Conservation (phyloP, 345 rosid genomes). For the Kernera saxatilis region DNA sequence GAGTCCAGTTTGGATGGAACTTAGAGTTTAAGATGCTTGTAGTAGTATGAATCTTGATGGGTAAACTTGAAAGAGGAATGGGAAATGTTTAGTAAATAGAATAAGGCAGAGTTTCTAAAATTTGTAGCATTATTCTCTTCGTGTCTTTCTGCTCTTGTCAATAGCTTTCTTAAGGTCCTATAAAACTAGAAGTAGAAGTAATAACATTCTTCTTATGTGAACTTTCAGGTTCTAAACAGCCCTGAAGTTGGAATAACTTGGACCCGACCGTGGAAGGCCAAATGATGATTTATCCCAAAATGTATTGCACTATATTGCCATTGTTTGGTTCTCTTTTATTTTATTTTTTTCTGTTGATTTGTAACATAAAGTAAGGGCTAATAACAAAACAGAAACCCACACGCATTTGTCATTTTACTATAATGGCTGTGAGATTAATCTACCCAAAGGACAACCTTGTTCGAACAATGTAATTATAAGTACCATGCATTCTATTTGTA, state of each 20-base stretch:
- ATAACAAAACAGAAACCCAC: conserved; percentile 16
- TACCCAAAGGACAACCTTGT: not conserved
- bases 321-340: not conserved
- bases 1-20: not conserved
- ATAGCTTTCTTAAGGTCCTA: not conserved
- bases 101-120: not conserved
- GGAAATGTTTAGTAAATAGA: not conserved
- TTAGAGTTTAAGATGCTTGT: not conserved
- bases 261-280: not conserved
- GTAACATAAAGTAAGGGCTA: conserved; percentile 21
- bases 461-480: not conserved
- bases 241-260: conserved; percentile 8
- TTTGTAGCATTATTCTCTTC: not conserved
- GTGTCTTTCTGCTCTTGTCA: not conserved
- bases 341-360: conserved; percentile 15
- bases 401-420: conserved; percentile 4
- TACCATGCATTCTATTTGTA: not conserved
- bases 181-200: not conserved
- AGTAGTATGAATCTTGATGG: conserved; percentile 1
- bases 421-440: not conserved
- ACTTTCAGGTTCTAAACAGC: conserved; percentile 23
- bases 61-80: not conserved
- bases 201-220: not conserved
- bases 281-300: not conserved
- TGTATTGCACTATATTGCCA: not conserved